A percentile compares a stretch with the other conserved stretches of the same genome.
phyloP scores from a whole-genome alignment of 2,329 filamentous ascomycete species.

The Exophiala lecanii-corni region DNA sequence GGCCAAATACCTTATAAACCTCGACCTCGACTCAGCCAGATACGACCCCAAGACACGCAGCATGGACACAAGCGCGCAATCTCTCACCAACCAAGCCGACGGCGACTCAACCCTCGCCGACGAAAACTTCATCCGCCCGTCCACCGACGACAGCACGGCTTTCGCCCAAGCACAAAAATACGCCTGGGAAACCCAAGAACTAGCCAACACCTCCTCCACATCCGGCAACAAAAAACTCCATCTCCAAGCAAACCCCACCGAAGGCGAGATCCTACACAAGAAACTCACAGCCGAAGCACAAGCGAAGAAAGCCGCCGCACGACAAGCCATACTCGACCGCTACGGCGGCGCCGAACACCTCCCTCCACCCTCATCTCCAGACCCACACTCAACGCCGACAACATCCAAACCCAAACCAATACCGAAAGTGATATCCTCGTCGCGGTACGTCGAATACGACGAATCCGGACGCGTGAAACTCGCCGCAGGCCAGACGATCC shows the following conservation, averaged over 20 bases:
- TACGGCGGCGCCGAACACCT: conserved; percentile 69
- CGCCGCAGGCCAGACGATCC: conserved; percentile 46
- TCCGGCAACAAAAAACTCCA: conserved; percentile 73
- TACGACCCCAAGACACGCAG: conserved; percentile 95
- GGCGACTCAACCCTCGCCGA: conserved; percentile 75
- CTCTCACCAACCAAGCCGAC: conserved; percentile 59
- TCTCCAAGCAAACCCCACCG: conserved; percentile 93
- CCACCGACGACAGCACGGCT: conserved; percentile 81
- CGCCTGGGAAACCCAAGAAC: conserved; percentile 85
- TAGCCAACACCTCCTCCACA: neutral
- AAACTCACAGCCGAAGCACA: conserved; percentile 72
- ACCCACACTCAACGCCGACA: conserved; percentile 62
- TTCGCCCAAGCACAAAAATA: conserved; percentile 87
- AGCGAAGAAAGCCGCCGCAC: conserved; percentile 61
- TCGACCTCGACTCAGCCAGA: conserved; percentile 92
- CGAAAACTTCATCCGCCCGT: conserved; percentile 75
- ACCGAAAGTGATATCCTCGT: conserved; percentile 39
- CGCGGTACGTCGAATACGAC: conserved; percentile 90
- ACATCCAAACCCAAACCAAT: conserved; percentile 56
- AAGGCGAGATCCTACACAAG: conserved; percentile 77
- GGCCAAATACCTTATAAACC: conserved; percentile 90
- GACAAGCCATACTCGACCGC: conserved; percentile 69
- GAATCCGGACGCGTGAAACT: conserved; percentile 86
- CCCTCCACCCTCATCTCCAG: conserved; percentile 31
- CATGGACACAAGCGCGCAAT: conserved; percentile 75